A percentile compares a stretch with the other conserved stretches of the same genome.
Conservation (phyloP, 148 eudicot species). For the Persicaria tinctoria region DNA sequence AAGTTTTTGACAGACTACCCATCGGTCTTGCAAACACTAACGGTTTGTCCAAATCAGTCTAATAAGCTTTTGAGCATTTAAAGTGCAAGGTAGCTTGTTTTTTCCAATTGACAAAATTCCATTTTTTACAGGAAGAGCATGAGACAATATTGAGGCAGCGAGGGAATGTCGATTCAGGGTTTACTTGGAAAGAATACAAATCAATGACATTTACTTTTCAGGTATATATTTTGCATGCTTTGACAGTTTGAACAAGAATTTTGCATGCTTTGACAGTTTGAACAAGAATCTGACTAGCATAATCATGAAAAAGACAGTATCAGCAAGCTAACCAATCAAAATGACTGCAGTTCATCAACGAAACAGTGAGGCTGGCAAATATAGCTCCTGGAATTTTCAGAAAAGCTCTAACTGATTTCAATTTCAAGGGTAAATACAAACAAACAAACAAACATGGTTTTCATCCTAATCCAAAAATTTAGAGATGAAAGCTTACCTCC, state of each 20-base stretch:
- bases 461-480: not conserved
- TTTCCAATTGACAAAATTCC: not conserved
- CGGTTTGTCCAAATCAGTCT: not conserved
- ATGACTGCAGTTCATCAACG: constrained; percentile 69
- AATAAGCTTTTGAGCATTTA: not conserved
- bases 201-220: constrained; percentile 89
- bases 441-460: not conserved
- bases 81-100: not conserved
- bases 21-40: constrained; percentile 32
- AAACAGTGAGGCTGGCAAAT: constrained; percentile 87
- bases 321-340: not conserved
- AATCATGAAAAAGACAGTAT: not conserved
- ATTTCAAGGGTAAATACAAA: constrained; percentile 48
- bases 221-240: constrained; percentile 27
- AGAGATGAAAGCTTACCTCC: too few relatives aligned
- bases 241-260: not conserved
- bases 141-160: constrained; percentile 55
- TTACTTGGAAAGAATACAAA: constrained; percentile 85
- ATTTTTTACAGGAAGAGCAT: constrained; percentile 67
- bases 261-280: not conserved
- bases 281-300: not conserved
- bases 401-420: constrained; percentile 58
- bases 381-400: constrained; percentile 89
- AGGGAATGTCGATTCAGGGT: constrained; percentile 47
- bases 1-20: constrained; percentile 71